phyloP scores from a whole-genome alignment of 148 eudicot species.

The Rhododendron ovatum region DNA sequence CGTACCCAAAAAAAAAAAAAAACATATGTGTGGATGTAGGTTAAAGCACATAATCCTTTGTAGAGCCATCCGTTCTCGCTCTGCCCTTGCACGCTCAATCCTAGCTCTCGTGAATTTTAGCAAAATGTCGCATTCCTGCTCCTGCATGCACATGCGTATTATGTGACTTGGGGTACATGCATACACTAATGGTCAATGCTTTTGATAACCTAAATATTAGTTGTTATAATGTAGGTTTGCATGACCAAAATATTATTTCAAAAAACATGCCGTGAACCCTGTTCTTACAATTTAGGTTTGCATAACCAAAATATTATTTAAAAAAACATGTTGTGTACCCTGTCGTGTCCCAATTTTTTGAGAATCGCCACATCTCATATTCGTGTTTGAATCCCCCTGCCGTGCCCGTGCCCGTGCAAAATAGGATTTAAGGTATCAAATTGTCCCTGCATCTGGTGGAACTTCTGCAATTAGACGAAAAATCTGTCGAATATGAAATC shows the following conservation, averaged over 20 bases:
- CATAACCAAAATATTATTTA: not conserved
- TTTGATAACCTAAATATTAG: too few relatives aligned
- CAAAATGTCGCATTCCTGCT: not conserved
- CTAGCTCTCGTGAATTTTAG: not conserved
- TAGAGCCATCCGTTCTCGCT: not conserved
- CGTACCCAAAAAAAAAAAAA: too few relatives aligned
- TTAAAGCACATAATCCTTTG: not conserved
- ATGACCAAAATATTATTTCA: not conserved
- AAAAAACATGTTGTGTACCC: too few relatives aligned
- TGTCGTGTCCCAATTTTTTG: not conserved
- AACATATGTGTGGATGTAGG: not conserved
- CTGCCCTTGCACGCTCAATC: not conserved
- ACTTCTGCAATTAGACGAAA: not conserved
- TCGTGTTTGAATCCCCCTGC: not conserved
- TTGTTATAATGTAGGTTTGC: not conserved
- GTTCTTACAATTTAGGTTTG: not conserved
- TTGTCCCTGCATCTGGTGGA: not conserved
- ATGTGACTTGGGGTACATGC: not conserved
- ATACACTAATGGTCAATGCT: not conserved
- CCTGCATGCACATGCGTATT: not conserved
- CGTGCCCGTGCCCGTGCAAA: not conserved
- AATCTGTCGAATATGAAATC: not conserved
- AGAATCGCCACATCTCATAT: too few relatives aligned
- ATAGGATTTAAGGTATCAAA: not conserved
- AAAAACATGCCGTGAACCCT: not conserved